These are phyloP conservation scores for Pleurotus cornucopiae DNA, from an alignment of 768 basidiomycete species.

Conservation along the genomic window DNA sequence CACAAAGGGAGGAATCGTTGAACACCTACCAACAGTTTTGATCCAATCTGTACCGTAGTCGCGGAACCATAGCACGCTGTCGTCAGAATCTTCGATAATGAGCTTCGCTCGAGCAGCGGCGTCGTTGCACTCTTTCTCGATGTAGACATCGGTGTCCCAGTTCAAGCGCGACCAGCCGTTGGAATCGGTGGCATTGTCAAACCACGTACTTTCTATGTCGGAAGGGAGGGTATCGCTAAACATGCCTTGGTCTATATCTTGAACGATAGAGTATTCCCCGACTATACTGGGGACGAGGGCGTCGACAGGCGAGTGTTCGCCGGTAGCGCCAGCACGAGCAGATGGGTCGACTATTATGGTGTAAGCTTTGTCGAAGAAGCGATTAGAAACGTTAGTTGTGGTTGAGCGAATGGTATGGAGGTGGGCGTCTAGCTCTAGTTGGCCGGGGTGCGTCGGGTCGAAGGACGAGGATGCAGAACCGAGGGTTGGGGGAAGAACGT, in stretches of 20 bases:
- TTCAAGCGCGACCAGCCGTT: slow-evolving; percentile 60
- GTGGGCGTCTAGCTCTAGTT: slow-evolving; percentile 56
- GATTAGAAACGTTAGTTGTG: slow-evolving; percentile 57
- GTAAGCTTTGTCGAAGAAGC: slow-evolving; percentile 89
- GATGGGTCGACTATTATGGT: slow-evolving; percentile 82
- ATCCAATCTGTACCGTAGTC: slow-evolving; percentile 89
- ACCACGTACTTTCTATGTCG: neutral
- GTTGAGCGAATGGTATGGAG: slow-evolving; percentile 70
- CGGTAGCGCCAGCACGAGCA: slow-evolving; percentile 79
- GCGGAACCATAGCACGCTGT: slow-evolving; percentile 76
- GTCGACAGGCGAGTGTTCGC: slow-evolving; percentile 89
- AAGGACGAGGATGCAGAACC: slow-evolving; percentile 10
- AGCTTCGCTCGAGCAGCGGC: slow-evolving; percentile 54
- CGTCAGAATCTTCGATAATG: slow-evolving; percentile 77
- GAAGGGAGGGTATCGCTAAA: slow-evolving; percentile 23
- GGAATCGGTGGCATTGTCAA: neutral
- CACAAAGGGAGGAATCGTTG: neutral
- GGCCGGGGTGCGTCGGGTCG: slow-evolving; percentile 26
- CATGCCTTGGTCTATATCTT: slow-evolving; percentile 52
- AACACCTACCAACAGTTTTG: slow-evolving; percentile 56
- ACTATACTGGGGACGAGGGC: slow-evolving; percentile 87
- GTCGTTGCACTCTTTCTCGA: slow-evolving; percentile 49
- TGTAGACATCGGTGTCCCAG: slow-evolving; percentile 66
- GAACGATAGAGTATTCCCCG: slow-evolving; percentile 74
- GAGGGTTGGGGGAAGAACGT: slow-evolving; percentile 20